phyloP scores from a whole-genome alignment of 1,284 basidiomycete genomes.

The Cutaneotrichosporon daszewskae region DNA sequence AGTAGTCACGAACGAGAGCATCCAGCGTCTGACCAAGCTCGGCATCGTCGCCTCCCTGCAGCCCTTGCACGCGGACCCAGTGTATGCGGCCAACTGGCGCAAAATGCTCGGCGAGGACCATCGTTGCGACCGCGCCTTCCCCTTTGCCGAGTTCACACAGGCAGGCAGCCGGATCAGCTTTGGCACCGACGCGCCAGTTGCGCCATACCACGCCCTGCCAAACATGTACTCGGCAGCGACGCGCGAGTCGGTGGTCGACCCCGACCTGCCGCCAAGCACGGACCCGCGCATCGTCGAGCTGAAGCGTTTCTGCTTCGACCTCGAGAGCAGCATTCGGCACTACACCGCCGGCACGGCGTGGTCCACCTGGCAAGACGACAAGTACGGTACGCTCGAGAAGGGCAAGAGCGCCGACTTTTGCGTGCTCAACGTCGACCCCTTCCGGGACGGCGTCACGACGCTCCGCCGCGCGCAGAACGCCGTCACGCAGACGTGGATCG shows the following conservation, averaged over 20 bases:
- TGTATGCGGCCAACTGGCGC: slow-evolving; percentile 23
- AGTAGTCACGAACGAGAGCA: slow-evolving; percentile 15
- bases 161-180: slow-evolving; percentile 21
- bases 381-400: slow-evolving; percentile 17
- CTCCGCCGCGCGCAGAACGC: slow-evolving; percentile 24
- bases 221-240: slow-evolving; percentile 30
- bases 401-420: slow-evolving; percentile 32
- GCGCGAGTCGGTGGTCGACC: slow-evolving; percentile 21
- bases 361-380: slow-evolving; percentile 13
- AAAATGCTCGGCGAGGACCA: slow-evolving; percentile 21
- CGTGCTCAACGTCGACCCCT: slow-evolving; percentile 26
- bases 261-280: slow-evolving; percentile 4
- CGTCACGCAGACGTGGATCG: slow-evolving; percentile 26
- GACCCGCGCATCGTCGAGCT: slow-evolving; percentile 10
- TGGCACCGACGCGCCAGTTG: slow-evolving; percentile 29
- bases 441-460: slow-evolving; percentile 21
- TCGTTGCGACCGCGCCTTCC: slow-evolving; percentile 26
- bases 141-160: slow-evolving; percentile 24
- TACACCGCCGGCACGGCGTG: slow-evolving; percentile 22
- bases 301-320: slow-evolving; percentile 12
- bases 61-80: slow-evolving; percentile 31
- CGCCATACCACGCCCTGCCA: slow-evolving; percentile 24
- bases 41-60: slow-evolving; percentile 29
- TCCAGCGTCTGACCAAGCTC: slow-evolving; percentile 19
- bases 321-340: slow-evolving; percentile 19